Base-by-base conservation (phyloP, 1,139 yeast species). In the Suzukiozyma palmioleophila region DNA sequence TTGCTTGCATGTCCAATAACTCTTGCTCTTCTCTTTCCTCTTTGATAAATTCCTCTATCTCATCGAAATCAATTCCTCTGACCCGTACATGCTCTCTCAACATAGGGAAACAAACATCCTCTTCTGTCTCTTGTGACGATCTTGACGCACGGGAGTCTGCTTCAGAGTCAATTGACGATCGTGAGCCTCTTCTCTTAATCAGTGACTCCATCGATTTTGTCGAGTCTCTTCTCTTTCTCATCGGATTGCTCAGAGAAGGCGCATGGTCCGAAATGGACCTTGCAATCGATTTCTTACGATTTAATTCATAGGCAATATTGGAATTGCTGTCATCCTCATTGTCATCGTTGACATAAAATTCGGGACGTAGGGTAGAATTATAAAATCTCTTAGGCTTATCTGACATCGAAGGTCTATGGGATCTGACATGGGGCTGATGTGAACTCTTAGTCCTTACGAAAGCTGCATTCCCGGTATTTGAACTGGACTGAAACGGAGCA, bases 61-160 rank as follows among this genome's bases (percentile, higher is more conserved):
- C 92, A 56, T 80, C 86, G 52, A 84, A 84, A 59, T 84, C 90
- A 48, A 84, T 83, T 11, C 90, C 92, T 47, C 80, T 80, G 32
- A 81, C 69, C 46, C 85, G 71, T 10, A 77, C 72, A 50, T 80
- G 84, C 51, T 82, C 87, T 16, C 87, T 80, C 38, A 81, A 70
- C 87, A 88, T 84, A 1, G 98, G 97, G 65, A 90, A 89, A 69
- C 97, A 92, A 35, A 92, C 98, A 73, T 92, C 97, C 57, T 90
- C 97, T 56, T 90, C 97, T 0, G 96, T 88, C 56, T 85, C 95
- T 52, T 84, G 88, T 2, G 88, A 80, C 16, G 81, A 75, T 47
- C 88, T 70, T 9, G 86, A 80, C 1, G 81, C 86, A 50, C 79
- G 85, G 2, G 90, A 83, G 51, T 77, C 84, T 10, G 74, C 75